Base-by-base conservation (phyloP, 768 basidiomycete species). In the Mycena venus region DNA sequence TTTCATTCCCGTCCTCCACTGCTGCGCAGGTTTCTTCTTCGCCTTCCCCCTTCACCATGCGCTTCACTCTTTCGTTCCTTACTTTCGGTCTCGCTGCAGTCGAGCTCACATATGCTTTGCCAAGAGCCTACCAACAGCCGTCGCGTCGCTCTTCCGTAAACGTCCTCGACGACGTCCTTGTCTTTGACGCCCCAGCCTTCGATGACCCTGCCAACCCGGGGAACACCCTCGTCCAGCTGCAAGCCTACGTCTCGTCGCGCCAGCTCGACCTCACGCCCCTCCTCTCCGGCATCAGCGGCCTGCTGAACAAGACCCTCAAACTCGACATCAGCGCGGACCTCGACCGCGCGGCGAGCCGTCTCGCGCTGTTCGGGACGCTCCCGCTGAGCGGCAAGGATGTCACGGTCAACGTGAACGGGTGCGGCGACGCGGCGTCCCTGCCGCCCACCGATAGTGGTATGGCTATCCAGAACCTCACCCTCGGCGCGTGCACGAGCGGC, bases 131-230 rank as follows among this genome's bases (percentile, higher is more conserved):
- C 49, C 67, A 76, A 38, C 29, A 23, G 8, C 71, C 68, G 15
- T 58, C 51, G 17, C 71, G 69, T 6, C 68, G 75, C 19, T 59
- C 72, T 65, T 75, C 79, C 6, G 70, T 81, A 23, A 76, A 76
- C 40, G 17, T 81, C 23, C 70, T 83, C 19, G 83, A 86, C 75
- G 79, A 83, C 47, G 79, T 85, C 42, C 77, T 86, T 32, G 79
- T 86, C 19, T 84, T 86, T 72, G 86, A 87, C 63, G 84, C 85
- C 3, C 83, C 84, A 8, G 85, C 84, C 3, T 86, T 85, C 61
- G 80, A 83, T 10, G 84, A 86, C 68, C 83, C 84, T 6, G 62
- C 77, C 44, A 81, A 86, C 47, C 74, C 81, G 0, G 78, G 73
- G 12, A 80, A 82, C 55, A 85, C 83, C 29, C 75, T 84, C 29